Evolutionary conservation across 495 filamentous ascomycete species (phyloP).

Genomic region (Penicillium paradoxum): DNA sequence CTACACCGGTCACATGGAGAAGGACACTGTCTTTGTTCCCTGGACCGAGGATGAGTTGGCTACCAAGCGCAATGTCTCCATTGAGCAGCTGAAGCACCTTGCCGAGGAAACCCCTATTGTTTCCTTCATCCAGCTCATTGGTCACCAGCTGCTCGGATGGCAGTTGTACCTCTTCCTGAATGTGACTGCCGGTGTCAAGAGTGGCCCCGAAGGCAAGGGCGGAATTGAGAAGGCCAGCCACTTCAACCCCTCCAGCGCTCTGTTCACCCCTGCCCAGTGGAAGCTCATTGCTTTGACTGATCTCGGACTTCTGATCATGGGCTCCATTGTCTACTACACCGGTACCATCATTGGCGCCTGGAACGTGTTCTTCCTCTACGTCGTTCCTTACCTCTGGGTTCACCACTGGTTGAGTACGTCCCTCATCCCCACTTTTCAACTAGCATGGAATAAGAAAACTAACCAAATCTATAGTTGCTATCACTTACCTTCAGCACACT

Average conservation of each 20-base stretch:
- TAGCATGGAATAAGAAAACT: neutral
- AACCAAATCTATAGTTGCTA: slow-evolving; percentile 49
- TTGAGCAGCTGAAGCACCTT: slow-evolving; percentile 40
- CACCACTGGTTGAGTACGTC: slow-evolving; percentile 54
- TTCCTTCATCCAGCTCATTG: slow-evolving; percentile 42
- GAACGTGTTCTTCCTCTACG: slow-evolving; percentile 48
- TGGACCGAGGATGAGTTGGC: slow-evolving; percentile 39
- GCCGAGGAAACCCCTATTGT: slow-evolving; percentile 55
- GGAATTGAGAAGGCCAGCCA: slow-evolving; percentile 52
- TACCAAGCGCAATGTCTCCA: slow-evolving; percentile 23
- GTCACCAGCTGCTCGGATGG: slow-evolving; percentile 54
- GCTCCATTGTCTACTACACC: slow-evolving; percentile 38
- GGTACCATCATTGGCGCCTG: slow-evolving; percentile 44
- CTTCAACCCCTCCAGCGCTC: slow-evolving; percentile 53
- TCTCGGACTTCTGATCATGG: slow-evolving; percentile 48
- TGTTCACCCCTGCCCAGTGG: slow-evolving; percentile 57
- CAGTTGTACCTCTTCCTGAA: slow-evolving; percentile 53
- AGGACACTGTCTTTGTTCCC: slow-evolving; percentile 57
- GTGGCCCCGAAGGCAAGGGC: slow-evolving; percentile 33
- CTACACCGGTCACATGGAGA: slow-evolving; percentile 54
- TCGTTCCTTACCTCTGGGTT: slow-evolving; percentile 55
- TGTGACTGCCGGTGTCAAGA: slow-evolving; percentile 47
- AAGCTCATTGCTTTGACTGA: slow-evolving; percentile 55
- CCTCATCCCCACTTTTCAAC: neutral
- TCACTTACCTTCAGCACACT: slow-evolving; percentile 87